phyloP scores from a whole-genome alignment of 495 filamentous ascomycete genomes.

The Penicillium manginii region DNA sequence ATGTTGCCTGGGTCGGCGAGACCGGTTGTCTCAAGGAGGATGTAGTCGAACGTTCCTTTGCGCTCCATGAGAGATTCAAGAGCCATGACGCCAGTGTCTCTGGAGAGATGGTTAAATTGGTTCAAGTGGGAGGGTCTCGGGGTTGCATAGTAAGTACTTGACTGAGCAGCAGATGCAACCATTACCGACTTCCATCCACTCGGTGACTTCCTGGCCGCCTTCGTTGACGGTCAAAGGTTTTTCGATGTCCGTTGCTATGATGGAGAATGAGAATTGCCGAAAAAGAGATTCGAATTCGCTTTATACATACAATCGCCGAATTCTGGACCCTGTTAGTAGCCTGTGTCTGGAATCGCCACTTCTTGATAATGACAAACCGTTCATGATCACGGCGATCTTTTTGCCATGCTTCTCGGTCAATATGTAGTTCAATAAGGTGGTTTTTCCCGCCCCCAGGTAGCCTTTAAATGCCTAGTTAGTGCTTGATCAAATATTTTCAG shows the following conservation, averaged over 20 bases:
- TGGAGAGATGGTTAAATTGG: conserved; percentile 27
- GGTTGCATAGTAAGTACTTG: conserved; percentile 59
- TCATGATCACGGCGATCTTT: conserved; percentile 96
- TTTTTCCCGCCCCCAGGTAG: conserved; percentile 95
- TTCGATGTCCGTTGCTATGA: conserved; percentile 87
- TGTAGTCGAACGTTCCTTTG: conserved; percentile 94
- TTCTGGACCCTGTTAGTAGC: conserved; percentile 54
- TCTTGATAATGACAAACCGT: conserved; percentile 58
- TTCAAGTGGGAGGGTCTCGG: neutral
- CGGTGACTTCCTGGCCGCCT: conserved; percentile 81
- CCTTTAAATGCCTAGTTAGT: conserved; percentile 36
- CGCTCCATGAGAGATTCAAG: conserved; percentile 97
- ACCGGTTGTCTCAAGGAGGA: conserved; percentile 94
- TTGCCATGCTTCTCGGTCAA: conserved; percentile 92
- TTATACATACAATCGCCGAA: conserved; percentile 86
- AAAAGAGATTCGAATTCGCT: neutral
- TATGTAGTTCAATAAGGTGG: conserved; percentile 94
- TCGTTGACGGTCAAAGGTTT: conserved; percentile 88
- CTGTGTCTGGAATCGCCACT: neutral
- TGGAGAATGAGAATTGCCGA: neutral
- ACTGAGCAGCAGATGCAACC: conserved; percentile 99
- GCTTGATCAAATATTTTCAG: neutral
- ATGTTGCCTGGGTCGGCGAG: conserved; percentile 95
- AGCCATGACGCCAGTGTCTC: conserved; percentile 88
- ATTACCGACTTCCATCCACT: conserved; percentile 95